phyloP scores from a whole-genome alignment of 2,329 filamentous ascomycete species.

The Byssochlamys sp. region DNA sequence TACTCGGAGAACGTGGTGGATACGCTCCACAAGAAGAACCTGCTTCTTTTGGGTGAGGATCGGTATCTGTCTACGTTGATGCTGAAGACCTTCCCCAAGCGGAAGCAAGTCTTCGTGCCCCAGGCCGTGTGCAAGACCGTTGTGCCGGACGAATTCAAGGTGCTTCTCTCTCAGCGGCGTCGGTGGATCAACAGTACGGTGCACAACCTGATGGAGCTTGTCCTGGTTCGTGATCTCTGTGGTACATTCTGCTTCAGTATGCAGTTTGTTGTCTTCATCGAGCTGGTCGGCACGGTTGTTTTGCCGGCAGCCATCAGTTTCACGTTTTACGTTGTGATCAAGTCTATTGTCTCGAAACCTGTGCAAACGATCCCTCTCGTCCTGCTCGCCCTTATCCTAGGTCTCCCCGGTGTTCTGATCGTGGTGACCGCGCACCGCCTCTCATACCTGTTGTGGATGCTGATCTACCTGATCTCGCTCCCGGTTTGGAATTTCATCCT shows the following conservation, averaged over 20 bases:
- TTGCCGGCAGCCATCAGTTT: conserved; percentile 93
- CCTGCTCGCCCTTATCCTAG: conserved; percentile 79
- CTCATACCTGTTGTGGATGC: conserved; percentile 92
- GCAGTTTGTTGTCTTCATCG: conserved; percentile 96
- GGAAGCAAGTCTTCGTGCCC: conserved; percentile 96
- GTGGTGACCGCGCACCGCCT: conserved; percentile 85
- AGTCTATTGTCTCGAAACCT: conserved; percentile 66
- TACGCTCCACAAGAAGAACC: conserved; percentile 93
- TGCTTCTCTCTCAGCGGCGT: conserved; percentile 85
- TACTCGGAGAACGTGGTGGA: conserved; percentile 99
- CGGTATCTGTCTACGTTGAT: conserved; percentile 93
- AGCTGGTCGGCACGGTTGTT: conserved; percentile 87
- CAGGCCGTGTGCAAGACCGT: conserved; percentile 98
- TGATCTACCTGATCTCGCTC: conserved; percentile 84
- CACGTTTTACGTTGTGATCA: conserved; percentile 87
- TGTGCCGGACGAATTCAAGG: conserved; percentile 83
- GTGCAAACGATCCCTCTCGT: conserved; percentile 85
- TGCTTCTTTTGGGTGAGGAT: conserved; percentile 85
- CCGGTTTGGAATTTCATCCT: conserved; percentile 97
- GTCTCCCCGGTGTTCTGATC: conserved; percentile 84
- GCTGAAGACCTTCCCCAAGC: conserved; percentile 96
- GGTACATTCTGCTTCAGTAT: conserved; percentile 99
- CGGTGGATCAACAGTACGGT: conserved; percentile 99
- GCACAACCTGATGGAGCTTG: conserved; percentile 95
- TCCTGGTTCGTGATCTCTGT: conserved; percentile 88